Percentiles rank a stretch among this genome's conserved stretches.
phyloP scores from a whole-genome alignment of 257 asterid genomes.

The Cinchona pubescens region DNA sequence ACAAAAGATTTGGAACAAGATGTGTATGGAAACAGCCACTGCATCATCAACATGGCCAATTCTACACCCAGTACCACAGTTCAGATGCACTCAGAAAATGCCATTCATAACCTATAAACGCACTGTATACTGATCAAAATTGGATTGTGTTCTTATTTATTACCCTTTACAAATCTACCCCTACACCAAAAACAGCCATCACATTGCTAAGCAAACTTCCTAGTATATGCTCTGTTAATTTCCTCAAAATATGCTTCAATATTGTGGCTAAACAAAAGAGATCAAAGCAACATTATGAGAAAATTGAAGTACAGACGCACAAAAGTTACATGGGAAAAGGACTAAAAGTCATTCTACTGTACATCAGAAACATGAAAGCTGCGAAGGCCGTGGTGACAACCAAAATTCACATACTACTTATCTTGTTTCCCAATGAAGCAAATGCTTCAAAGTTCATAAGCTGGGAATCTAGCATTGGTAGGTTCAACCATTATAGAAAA shows the following conservation, averaged over 20 bases:
- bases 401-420: background rate
- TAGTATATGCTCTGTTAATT: background rate
- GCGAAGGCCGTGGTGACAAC: background rate
- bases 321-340: background rate
- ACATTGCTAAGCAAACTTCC: background rate
- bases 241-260: background rate
- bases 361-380: conserved; percentile 2
- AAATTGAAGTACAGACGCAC: background rate
- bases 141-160: no score
- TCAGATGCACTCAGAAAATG: background rate
- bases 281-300: background rate
- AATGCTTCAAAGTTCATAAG: conserved; percentile 45
- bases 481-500: conserved; percentile 78
- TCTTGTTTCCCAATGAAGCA: background rate
- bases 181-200: background rate
- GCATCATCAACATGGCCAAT: background rate
- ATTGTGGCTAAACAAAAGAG: background rate
- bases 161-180: no score
- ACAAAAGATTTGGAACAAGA: background rate
- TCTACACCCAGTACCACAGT: background rate
- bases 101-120: background rate
- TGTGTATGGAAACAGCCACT: background rate
- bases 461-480: conserved; percentile 57
- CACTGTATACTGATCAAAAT: background rate
- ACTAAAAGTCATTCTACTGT: background rate